Percentiles rank a stretch among this genome's conserved stretches.
Evolutionary conservation across 2,329 filamentous ascomycete species (phyloP).

Genomic region (Phyllosticta citribraziliensis): DNA sequence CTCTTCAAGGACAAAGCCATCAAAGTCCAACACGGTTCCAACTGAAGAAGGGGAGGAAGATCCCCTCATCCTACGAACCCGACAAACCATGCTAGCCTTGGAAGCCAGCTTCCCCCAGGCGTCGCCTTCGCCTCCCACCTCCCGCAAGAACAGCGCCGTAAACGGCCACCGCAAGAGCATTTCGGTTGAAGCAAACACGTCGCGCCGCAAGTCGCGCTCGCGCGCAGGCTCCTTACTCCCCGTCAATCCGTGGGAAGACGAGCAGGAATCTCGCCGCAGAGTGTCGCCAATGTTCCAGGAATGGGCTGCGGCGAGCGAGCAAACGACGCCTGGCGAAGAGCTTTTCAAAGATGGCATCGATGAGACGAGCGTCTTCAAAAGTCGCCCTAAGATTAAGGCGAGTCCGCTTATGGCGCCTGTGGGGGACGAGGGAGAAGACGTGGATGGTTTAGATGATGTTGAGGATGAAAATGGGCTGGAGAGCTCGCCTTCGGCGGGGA

Average conservation of each 20-base stretch:
- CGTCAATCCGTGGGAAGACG: conserved; percentile 42
- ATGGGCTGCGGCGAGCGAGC: conserved; percentile 1
- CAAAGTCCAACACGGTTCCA: conserved; percentile 19
- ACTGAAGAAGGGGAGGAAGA: conserved; percentile 21
- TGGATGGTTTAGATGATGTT: conserved; percentile 7
- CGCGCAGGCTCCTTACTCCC: conserved; percentile 29
- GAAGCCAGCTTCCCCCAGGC: conserved; percentile 23
- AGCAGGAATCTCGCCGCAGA: conserved; percentile 36
- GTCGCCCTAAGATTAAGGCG: conserved; percentile 66
- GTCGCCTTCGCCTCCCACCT: conserved; percentile 6
- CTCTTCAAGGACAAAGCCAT: conserved; percentile 1
- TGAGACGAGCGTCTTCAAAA: conserved; percentile 69
- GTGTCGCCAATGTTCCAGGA: conserved; percentile 17
- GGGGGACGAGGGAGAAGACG: conserved; percentile 1
- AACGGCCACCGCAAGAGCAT: neutral
- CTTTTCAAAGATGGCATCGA: conserved; percentile 19
- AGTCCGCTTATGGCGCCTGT: conserved; percentile 49
- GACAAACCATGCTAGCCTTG: conserved; percentile 64
- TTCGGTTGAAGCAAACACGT: conserved; percentile 1
- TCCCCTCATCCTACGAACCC: conserved; percentile 63
- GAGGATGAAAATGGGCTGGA: conserved; percentile 18
- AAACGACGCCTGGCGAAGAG: conserved; percentile 4
- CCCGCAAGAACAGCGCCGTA: neutral
- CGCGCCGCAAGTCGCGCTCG: conserved; percentile 20
- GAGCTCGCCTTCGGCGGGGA: conserved; percentile 22